Evolutionary conservation across 1,139 yeast species (phyloP).

Genomic region (Kazachstania sp.): DNA sequence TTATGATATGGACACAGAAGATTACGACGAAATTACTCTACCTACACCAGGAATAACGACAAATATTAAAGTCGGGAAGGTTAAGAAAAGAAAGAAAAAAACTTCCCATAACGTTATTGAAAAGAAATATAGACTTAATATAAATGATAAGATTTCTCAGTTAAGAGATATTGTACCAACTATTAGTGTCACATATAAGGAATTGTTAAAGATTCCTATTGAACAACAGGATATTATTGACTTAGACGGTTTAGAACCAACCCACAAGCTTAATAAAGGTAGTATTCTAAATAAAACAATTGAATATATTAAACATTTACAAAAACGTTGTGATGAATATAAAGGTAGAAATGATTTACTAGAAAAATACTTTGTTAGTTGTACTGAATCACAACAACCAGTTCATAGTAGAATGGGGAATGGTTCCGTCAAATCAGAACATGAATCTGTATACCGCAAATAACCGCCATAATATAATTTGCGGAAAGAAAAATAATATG

Average conservation of each 20-base stretch:
- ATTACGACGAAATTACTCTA: not conserved
- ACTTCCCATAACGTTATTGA: constrained; percentile 69
- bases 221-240: constrained; percentile 32
- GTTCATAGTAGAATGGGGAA: not conserved
- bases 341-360: constrained; percentile 6
- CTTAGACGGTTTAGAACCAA: constrained; percentile 83
- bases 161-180: constrained; percentile 67
- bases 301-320: constrained; percentile 80
- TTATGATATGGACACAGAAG: not conserved
- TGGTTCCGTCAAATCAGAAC: not conserved
- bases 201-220: constrained; percentile 32
- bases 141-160: constrained; percentile 57
- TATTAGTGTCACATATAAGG: constrained; percentile 27
- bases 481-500: too few species aligned
- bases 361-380: not conserved
- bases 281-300: constrained; percentile 82
- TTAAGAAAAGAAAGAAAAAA: constrained; percentile 33
- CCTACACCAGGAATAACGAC: not conserved
- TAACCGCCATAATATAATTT: too few species aligned
- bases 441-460: not conserved
- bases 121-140: constrained; percentile 65
- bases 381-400: not conserved
- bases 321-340: constrained; percentile 45
- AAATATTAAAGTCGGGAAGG: not conserved
- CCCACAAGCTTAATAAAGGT: constrained; percentile 79